phyloP scores from a whole-genome alignment of 2,329 filamentous ascomycete species.

The Xenoacremonium recifei region DNA sequence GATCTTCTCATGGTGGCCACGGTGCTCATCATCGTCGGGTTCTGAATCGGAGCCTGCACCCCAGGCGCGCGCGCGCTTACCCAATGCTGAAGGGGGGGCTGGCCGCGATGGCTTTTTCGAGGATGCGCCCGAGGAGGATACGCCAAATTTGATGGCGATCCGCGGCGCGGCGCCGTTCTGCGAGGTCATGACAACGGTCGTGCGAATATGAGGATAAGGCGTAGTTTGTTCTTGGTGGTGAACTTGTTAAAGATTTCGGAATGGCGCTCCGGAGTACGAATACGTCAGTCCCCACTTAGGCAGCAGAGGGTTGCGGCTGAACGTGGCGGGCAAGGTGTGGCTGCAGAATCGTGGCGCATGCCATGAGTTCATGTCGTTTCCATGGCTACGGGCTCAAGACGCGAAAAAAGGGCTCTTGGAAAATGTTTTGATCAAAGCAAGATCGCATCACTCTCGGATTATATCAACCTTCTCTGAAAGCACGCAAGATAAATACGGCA shows the following conservation, averaged over 20 bases:
- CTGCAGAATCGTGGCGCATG: no score
- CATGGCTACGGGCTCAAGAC: no score
- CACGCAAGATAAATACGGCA: no score
- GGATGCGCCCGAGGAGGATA: slow-evolving; percentile 26
- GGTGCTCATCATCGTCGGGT: slow-evolving; percentile 31
- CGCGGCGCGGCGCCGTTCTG: slow-evolving; percentile 30
- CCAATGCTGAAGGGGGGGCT: slow-evolving; percentile 42
- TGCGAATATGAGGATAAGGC: background rate
- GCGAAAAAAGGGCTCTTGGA: no score
- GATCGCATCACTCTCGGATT: no score
- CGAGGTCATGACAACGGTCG: slow-evolving; percentile 35
- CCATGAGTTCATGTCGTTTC: no score
- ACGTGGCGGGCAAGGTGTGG: background rate
- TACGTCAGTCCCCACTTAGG: background rate
- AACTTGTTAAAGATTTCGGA: background rate
- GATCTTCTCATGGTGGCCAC: slow-evolving; percentile 44
- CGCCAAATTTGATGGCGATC: slow-evolving; percentile 50
- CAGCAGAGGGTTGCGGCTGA: background rate
- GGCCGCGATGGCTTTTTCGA: slow-evolving; percentile 28
- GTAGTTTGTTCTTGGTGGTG: background rate
- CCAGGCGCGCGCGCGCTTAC: slow-evolving; percentile 48
- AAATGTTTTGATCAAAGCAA: no score
- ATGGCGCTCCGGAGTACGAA: background rate
- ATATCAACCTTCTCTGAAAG: no score
- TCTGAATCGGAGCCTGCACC: slow-evolving; percentile 44